Evolutionary conservation across 164 flowering plant species (phyloP), one percentile per base, ranked within the genome.

Genomic region (Santalum album): DNA sequence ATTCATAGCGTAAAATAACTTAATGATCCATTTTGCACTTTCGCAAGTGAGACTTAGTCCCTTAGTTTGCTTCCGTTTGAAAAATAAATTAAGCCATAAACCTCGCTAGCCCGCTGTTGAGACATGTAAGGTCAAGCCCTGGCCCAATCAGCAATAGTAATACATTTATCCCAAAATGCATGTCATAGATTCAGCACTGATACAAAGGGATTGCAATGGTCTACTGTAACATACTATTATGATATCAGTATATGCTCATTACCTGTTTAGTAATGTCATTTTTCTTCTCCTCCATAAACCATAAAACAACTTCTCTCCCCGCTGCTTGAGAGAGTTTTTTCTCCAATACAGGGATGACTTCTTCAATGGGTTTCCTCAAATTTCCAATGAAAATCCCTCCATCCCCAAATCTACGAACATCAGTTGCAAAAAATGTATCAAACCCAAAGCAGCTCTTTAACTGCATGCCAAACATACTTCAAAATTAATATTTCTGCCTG

Each of bases 361-460:
- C 86, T 45, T 82, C 90, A 74, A 87, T 78, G 15, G 96, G 96
- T 63, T 59, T 85, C 72, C 97, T 81, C 80, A 90, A 64, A 68
- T 90, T 90, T 24, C 97, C 96, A 53, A 90, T 73, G 51, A 87
- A 90, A 43, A 90, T 90, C 1, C 97, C 97, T 16, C 97, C 97
- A 72, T 87, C 96, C 29, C 96, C 97, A 64, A 90, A 87, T 62
- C 97, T 83, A 56, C 97, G 78, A 49, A 80, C 96, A 75, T 85
- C 97, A 1, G 90, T 84, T 0, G 91, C 91, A 26, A 87, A 90
- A 52, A 90, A 90, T 12, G 96, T 82, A 73, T 87, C 84, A 49
- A 75, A 87, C 51, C 97, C 97, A 51, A 90, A 90, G 69, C 96
- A 90, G 62, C 74, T 75, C 80, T 62, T 90, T 51, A 90, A 74